phyloP scores from a whole-genome alignment of 768 basidiomycete species.

The Dendrothele bispora region DNA sequence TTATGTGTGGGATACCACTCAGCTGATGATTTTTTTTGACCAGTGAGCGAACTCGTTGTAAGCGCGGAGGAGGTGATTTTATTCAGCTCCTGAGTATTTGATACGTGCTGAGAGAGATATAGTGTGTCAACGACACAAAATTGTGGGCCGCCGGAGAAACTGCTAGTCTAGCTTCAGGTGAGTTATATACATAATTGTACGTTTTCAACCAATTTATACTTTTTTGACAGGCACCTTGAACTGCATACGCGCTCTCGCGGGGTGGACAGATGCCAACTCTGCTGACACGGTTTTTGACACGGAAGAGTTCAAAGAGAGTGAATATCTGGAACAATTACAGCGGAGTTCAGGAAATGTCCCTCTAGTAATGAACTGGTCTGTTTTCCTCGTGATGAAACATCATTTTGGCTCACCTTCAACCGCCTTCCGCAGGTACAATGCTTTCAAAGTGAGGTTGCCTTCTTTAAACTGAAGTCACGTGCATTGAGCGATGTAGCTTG shows the following conservation, averaged over 20 bases:
- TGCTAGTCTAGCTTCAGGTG: slow-evolving; percentile 54
- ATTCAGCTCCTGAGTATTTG: background rate
- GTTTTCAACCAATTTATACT: background rate
- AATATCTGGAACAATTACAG: slow-evolving; percentile 47
- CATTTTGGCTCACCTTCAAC: background rate
- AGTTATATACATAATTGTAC: slow-evolving; percentile 9
- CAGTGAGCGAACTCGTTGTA: slow-evolving; percentile 58
- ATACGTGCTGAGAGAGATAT: slow-evolving; percentile 4
- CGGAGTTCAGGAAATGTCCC: slow-evolving; percentile 45
- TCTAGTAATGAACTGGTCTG: slow-evolving; percentile 62
- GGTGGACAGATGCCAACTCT: slow-evolving; percentile 51
- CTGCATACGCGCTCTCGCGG: slow-evolving; percentile 63
- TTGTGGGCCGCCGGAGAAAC: slow-evolving; percentile 58
- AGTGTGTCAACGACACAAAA: slow-evolving; percentile 58
- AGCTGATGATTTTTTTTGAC: background rate
- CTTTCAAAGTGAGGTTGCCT: slow-evolving; percentile 50
- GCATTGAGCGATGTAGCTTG: slow-evolving; percentile 38
- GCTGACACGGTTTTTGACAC: slow-evolving; percentile 60
- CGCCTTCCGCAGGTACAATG: slow-evolving; percentile 53
- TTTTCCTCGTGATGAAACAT: slow-evolving; percentile 18
- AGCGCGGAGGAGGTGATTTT: slow-evolving; percentile 60
- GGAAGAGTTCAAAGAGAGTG: slow-evolving; percentile 54
- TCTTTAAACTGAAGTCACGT: background rate
- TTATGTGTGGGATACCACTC: background rate
- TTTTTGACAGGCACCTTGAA: slow-evolving; percentile 55